Conservation (phyloP, 257 asterid genomes). For the Penstemon davidsonii region DNA sequence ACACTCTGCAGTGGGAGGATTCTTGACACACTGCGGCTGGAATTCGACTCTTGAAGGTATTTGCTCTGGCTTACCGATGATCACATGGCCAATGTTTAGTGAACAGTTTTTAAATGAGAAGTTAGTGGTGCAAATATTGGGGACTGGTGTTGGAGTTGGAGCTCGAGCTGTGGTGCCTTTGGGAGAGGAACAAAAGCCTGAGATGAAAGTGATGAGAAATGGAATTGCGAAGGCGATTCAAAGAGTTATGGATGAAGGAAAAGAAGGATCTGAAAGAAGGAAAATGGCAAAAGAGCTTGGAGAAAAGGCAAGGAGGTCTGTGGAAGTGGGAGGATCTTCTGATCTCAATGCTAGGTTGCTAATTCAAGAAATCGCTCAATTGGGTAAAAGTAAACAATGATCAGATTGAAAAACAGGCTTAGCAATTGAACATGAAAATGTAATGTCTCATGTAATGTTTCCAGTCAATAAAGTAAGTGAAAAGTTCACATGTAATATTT, state of each 20-base stretch:
- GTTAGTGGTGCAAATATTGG: slow-evolving; percentile 28
- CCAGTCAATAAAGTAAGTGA: background rate
- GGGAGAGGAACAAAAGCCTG: slow-evolving; percentile 23
- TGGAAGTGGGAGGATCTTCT: slow-evolving; percentile 34
- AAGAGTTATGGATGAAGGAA: slow-evolving; percentile 28
- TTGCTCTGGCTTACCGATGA: slow-evolving; percentile 45
- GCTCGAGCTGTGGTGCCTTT: slow-evolving; percentile 20
- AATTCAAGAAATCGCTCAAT: slow-evolving; percentile 30
- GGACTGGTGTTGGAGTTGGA: slow-evolving; percentile 33
- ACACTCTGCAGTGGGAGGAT: slow-evolving; percentile 38
- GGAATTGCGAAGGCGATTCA: slow-evolving; percentile 27
- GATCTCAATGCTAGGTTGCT: slow-evolving; percentile 19
- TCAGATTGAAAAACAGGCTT: background rate
- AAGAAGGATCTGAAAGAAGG: slow-evolving; percentile 33
- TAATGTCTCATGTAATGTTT: background rate
- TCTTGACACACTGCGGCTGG: slow-evolving; percentile 48
- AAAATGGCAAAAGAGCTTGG: slow-evolving; percentile 25
- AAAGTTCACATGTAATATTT: background rate
- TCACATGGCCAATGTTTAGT: slow-evolving; percentile 47
- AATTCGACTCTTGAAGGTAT: slow-evolving; percentile 44
- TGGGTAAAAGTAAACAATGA: background rate
- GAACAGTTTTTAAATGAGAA: slow-evolving; percentile 53
- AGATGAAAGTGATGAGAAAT: slow-evolving; percentile 27
- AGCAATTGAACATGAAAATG: background rate
- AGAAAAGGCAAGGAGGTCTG: slow-evolving; percentile 24